A percentile compares a stretch with the other conserved stretches of the same genome.
These are phyloP conservation scores for Xylariaceae sp. DNA, from an alignment of 2,329 filamentous ascomycete species.

Conservation along the genomic window DNA sequence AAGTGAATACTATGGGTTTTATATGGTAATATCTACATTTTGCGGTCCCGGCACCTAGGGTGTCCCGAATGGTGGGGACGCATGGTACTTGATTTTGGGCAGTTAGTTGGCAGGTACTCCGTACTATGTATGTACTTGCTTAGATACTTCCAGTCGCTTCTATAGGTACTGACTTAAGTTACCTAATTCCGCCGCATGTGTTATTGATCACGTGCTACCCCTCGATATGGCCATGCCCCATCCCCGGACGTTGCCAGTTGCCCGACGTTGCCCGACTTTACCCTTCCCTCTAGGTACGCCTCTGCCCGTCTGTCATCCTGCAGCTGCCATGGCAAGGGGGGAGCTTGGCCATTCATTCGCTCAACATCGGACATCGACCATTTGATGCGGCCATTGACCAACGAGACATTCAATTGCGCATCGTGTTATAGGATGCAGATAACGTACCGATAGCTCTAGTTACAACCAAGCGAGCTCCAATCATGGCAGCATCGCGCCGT, in stretches of 20 bases:
- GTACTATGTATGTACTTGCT: too few relatives aligned
- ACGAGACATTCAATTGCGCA: slow-evolving; percentile 3
- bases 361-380: not conserved
- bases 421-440: slow-evolving; percentile 3
- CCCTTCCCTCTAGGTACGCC: not conserved
- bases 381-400: not conserved
- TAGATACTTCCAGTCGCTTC: too few relatives aligned
- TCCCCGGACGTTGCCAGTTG: too few relatives aligned
- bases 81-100: too few relatives aligned
- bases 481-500: slow-evolving; percentile 39
- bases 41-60: too few relatives aligned
- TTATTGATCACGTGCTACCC: slow-evolving; percentile 10
- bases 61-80: too few relatives aligned
- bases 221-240: slow-evolving; percentile 1
- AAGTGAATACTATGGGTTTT: too few relatives aligned
- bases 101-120: too few relatives aligned
- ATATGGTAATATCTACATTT: too few relatives aligned
- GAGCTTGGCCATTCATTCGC: not conserved
- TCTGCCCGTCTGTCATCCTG: not conserved
- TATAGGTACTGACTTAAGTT: too few relatives aligned
- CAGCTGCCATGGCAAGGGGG: not conserved
- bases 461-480: slow-evolving; percentile 2
- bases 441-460: not conserved
- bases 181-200: too few relatives aligned
- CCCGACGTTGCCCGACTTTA: not conserved